Base-by-base conservation (phyloP, 352 stramenopile genomes). In the Phytopythium mirpurense region DNA sequence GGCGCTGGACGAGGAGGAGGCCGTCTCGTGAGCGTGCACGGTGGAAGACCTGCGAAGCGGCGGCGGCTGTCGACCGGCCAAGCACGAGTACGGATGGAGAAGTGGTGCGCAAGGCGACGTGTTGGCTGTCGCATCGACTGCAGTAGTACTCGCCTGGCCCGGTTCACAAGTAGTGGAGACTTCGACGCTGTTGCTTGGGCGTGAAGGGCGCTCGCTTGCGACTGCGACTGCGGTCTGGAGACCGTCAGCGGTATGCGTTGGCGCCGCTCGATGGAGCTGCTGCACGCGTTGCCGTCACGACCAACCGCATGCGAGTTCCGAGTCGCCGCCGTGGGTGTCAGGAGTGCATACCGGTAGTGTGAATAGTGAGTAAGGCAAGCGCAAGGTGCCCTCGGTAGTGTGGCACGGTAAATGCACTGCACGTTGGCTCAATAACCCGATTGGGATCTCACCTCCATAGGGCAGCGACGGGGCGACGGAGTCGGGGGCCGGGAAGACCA, bases 1-100 rank as follows among this genome's bases (percentile, higher is more conserved):
- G 55, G 73, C 65, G 1, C 70, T 83, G 27, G 74, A 86, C 67
- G 77, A 84, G 60, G 77, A 84, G n/a, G 70, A 86, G 31, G 15
- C 29, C 15, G 14, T 35, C 29, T 27, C 41, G 40, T 57, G 41
- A 57, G 21, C 16, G 24, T 3, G 14, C 3, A 32, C 34, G 21
- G 26, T 16, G 36, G 35, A 41, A 23, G 35, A 14, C 9, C 6
- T 41, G 15, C 40, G 40, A 11, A 21, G 29, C 3, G 21, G 5
- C 5, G 5, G 29, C 29, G 5, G 9, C 29, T 32, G 9, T 5
- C 29, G 29, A 32, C 5, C 29, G 5, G 29, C 9, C 29, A n/a
- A n/a, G n/a, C n/a, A n/a, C 29, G 29, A 32, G 29, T 32, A 9
- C 9, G 29, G 29, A 32, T 32, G 29, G 29, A n/a, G n/a, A n/a